phyloP scores from a whole-genome alignment of 257 asterid genomes.

The Eustoma russellianum region DNA sequence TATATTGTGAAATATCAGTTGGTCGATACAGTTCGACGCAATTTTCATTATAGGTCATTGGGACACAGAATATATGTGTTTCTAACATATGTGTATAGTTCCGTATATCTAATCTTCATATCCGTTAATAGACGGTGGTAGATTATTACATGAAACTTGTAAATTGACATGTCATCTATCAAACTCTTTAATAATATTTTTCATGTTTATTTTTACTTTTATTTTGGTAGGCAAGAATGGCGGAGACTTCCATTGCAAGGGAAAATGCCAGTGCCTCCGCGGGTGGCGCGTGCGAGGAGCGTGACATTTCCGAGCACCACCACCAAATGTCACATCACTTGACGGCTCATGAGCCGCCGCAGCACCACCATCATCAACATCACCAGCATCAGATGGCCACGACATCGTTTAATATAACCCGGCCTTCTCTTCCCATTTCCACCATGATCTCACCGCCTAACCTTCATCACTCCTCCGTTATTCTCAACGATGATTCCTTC shows the following conservation, averaged over 20 bases:
- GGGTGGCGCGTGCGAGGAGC: constrained; percentile 51
- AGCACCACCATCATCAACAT: constrained; percentile 33
- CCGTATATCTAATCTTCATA: too few relatives aligned
- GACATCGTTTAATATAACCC: constrained; percentile 55
- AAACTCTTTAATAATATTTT: too few relatives aligned
- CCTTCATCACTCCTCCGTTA: constrained; percentile 59
- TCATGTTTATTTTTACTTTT: too few relatives aligned
- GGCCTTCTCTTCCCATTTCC: constrained; percentile 78
- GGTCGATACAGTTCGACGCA: too few relatives aligned
- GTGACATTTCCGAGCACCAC: constrained; percentile 39
- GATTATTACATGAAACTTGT: constrained; percentile 1
- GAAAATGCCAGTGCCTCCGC: constrained; percentile 16
- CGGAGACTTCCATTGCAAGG: constrained; percentile 56
- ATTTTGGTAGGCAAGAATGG: constrained; percentile 44
- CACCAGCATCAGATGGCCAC: constrained; percentile 39
- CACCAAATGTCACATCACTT: constrained; percentile 31
- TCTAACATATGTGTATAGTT: too few relatives aligned
- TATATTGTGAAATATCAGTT: too few relatives aligned
- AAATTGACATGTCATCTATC: not conserved
- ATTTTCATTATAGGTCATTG: too few relatives aligned
- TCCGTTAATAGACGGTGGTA: too few relatives aligned
- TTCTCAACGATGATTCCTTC: constrained; percentile 65
- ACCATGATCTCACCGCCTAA: constrained; percentile 58
- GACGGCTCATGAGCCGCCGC: constrained; percentile 28
- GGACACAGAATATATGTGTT: too few relatives aligned